Conservation (phyloP, 2,329 filamentous ascomycete species). For the Penicillium sp. region DNA sequence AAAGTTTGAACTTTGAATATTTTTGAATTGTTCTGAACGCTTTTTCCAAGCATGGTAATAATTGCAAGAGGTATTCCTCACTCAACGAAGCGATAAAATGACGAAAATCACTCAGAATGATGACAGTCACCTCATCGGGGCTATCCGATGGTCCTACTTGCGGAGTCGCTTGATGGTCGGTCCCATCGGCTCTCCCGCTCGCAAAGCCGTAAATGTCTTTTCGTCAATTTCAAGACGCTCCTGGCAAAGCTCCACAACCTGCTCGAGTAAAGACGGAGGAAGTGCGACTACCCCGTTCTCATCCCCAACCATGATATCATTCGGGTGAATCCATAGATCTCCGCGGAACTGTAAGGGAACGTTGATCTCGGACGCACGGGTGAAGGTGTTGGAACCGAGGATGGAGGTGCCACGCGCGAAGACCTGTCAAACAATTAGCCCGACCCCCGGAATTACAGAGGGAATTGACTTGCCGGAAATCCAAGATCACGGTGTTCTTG, state of each 20-base stretch:
- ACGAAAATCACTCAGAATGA: too few relatives aligned
- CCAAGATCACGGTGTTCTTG: conserved; percentile 17
- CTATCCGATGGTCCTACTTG: conserved; percentile 7
- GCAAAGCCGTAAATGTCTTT: conserved; percentile 18
- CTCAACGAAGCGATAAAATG: too few relatives aligned
- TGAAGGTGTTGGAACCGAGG: conserved; percentile 17
- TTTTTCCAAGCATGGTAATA: too few relatives aligned
- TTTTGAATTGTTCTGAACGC: neutral
- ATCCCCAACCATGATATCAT: conserved; percentile 18
- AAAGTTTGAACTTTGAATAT: neutral
- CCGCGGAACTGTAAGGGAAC: conserved; percentile 15
- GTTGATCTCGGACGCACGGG: conserved; percentile 18
- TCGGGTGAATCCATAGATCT: conserved; percentile 16
- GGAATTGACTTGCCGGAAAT: conserved; percentile 8
- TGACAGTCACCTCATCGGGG: too few relatives aligned
- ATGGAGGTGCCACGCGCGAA: conserved; percentile 15
- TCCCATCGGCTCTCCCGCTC: conserved; percentile 15
- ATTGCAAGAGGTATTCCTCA: too few relatives aligned
- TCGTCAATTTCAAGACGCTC: conserved; percentile 20
- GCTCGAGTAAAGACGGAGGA: conserved; percentile 12
- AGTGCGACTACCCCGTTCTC: conserved; percentile 20
- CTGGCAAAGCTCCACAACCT: conserved; percentile 16
- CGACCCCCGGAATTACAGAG: neutral
- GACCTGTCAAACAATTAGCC: conserved; percentile 5
- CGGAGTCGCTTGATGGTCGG: conserved; percentile 14